Base-by-base conservation (phyloP, 768 basidiomycete genomes). In the Rhizopogon sp. region DNA sequence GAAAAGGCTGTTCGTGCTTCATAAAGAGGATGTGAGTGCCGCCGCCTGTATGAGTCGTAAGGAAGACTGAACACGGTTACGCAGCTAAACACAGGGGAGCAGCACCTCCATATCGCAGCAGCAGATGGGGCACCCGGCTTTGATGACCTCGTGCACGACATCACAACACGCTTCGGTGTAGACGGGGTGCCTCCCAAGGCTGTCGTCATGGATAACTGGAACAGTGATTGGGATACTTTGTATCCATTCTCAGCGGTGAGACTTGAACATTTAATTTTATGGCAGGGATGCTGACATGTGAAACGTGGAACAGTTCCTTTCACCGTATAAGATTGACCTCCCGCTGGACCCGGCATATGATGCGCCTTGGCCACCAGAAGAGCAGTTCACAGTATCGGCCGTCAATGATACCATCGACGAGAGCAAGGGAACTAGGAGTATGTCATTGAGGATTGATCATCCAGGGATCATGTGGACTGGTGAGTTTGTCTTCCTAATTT, bases 401-500 rank as follows among this genome's bases (percentile, higher is more conserved):
- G 66, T 81, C 28, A 79, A 88, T 41, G 82, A 87, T 53, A 70
- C 68, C 8, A 66, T 81, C 16, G 79, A 90, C 59, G 62, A 74
- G 11, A 65, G 62, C 14, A 79, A 79, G n/a, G 84, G 83, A 2
- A 88, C 87, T 2, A 78, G 93, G 52, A 81, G 76, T 56, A 63
- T 96, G 44, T 87, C 82, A 5, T 65, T 95, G n/a, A 68, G 76
- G 45, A 76, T 95, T 35, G 72, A 80, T 28, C 90, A 95, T 68
- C 89, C 89, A 1, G 87, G 84, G 3, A 72, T 95, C 43, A 94
- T 93, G 50, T 92, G 93, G 93, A 90, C 91, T 3, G 84, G 88
- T 83, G 62, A 51, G 77, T 64, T 8, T 9, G 10, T 43, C 20
- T n/a, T 45, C 35, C 35, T 13, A 11, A 10, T 11, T 37, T 37